Evolutionary conservation across 2,329 filamentous ascomycete genomes (phyloP), one percentile per base, ranked within the genome.

Genomic region (Colletotrichum coccodes): DNA sequence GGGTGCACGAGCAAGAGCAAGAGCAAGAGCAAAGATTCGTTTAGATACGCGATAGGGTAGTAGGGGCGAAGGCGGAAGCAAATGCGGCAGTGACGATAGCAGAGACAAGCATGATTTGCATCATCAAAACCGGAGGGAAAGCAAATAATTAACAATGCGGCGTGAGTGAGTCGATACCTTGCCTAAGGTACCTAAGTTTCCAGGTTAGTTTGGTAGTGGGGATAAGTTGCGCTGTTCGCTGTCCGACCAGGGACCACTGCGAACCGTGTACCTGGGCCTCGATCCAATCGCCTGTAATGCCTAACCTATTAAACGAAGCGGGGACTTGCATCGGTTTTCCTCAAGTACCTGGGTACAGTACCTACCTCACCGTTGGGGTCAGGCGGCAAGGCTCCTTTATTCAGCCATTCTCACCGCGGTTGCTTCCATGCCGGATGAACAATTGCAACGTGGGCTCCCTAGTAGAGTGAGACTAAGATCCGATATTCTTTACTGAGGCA

Each of bases 221-320:
- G 38, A 50, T 44, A 49, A 60, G 54, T 50, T 49, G 54, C 40
- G 60, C 49, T 68, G 46, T 53, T 32, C 26, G 36, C 28, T 42
- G 40, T 23, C 21, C 36, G 53, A 53, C 23, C 30, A 38, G 44
- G 46, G 50, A 30, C 57, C 60, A 68, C n/a, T 36, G 40, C 40
- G 54, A 66, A 61, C 66, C 49, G 62, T 69, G 66, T 69, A 60
- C 62, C 50, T 57, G 40, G 46, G 46, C 46, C 46, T 26, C 26
- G 46, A 18, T 18, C 26, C 26, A 50, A 30, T 12, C 18, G 46
- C 26, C 46, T 30, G 16, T n/a, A 18, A 50, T 50, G 46, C 46
- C 46, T 30, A 30, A 50, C 46, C 46, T n/a, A n/a, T 30, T 16
- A 16, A 30, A 30, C 16, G 34, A 36, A 36, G 34, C 34, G 40